Percentiles rank a stretch among this genome's conserved stretches.
These are phyloP conservation scores for Aciculosporium take DNA, from an alignment of 2,329 filamentous ascomycete species.

Conservation along the genomic window DNA sequence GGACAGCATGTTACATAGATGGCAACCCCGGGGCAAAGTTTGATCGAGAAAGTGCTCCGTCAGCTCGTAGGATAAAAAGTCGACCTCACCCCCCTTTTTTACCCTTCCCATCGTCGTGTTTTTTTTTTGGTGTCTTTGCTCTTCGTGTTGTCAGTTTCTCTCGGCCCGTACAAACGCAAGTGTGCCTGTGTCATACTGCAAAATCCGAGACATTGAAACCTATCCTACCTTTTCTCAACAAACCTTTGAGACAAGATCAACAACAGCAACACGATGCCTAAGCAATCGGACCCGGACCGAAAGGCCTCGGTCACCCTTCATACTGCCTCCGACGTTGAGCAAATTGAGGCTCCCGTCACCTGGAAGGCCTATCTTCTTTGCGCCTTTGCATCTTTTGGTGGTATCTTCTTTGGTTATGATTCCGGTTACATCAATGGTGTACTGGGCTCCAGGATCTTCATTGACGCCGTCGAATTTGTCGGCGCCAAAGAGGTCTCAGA, in stretches of 20 bases:
- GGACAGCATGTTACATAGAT: slow-evolving; percentile 4
- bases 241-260: not conserved
- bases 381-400: slow-evolving; percentile 56
- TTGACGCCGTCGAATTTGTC: slow-evolving; percentile 32
- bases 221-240: not conserved
- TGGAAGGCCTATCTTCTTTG: slow-evolving; percentile 55
- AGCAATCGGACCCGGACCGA: slow-evolving; percentile 11
- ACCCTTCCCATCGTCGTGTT: no score
- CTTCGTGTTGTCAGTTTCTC: slow-evolving; percentile 1
- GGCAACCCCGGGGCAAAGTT: not conserved
- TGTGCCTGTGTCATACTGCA: not conserved
- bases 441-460: slow-evolving; percentile 37
- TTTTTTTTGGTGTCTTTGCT: no score
- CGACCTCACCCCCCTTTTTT: slow-evolving; percentile 4
- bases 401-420: slow-evolving; percentile 69
- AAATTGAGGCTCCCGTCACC: slow-evolving; percentile 55
- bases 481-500: slow-evolving; percentile 21
- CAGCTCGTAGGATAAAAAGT: slow-evolving; percentile 6
- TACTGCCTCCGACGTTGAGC: slow-evolving; percentile 36
- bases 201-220: slow-evolving; percentile 2
- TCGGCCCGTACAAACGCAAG: not conserved
- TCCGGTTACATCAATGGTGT: slow-evolving; percentile 63
- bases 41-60: slow-evolving; percentile 2
- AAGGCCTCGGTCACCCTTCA: slow-evolving; percentile 20
- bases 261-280: slow-evolving; percentile 3